phyloP scores from a whole-genome alignment of 495 filamentous ascomycete species.

The Tuber aestivum region DNA sequence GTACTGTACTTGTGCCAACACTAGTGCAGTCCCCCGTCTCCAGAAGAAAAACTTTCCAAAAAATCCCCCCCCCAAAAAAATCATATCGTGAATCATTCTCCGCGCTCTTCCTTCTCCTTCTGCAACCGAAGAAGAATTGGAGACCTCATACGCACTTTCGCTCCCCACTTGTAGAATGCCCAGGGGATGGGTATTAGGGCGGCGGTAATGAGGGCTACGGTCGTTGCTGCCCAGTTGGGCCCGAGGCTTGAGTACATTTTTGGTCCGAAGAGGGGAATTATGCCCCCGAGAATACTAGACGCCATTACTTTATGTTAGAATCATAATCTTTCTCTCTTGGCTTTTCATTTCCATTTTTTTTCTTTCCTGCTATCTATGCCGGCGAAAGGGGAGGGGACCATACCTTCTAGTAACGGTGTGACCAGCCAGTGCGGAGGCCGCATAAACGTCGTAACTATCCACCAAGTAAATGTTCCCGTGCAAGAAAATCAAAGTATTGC shows the following conservation, averaged over 20 bases:
- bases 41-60: not conserved
- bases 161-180: constrained; percentile 69
- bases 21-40: not conserved
- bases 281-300: constrained; percentile 55
- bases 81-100: constrained; percentile 41
- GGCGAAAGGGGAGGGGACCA: not conserved
- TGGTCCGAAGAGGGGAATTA: constrained; percentile 66
- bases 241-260: constrained; percentile 64
- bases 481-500: constrained; percentile 73
- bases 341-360: not conserved
- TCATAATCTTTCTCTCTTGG: constrained; percentile 30
- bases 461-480: constrained; percentile 75
- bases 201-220: constrained; percentile 65
- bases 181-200: constrained; percentile 71
- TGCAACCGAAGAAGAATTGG: constrained; percentile 63
- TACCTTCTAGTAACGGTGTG: constrained; percentile 62
- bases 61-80: no score
- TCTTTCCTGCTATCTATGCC: not conserved
- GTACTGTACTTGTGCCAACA: not conserved
- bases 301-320: not conserved
- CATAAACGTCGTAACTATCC: constrained; percentile 68
- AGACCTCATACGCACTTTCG: constrained; percentile 60
- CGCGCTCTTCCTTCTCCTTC: constrained; percentile 60
- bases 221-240: constrained; percentile 71
- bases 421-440: constrained; percentile 70